Conservation (phyloP, 495 filamentous ascomycete genomes). For the Staphylotrichum longicolle region DNA sequence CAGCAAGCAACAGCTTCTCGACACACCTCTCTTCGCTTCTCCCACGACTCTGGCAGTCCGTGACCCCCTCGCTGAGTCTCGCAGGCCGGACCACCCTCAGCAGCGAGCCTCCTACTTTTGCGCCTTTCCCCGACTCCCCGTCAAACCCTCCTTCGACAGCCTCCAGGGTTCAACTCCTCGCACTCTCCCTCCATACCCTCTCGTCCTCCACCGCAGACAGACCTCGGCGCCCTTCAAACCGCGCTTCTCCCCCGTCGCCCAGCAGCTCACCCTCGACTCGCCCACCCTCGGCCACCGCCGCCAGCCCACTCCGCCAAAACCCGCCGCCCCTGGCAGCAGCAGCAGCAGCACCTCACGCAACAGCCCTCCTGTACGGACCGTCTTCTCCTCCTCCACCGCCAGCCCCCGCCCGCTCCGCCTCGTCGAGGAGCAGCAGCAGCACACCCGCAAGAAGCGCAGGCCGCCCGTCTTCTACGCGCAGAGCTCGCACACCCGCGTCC, state of each 20-base stretch:
- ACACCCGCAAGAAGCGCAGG: constrained; percentile 20
- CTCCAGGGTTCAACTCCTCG: constrained; percentile 10
- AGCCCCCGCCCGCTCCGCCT: constrained; percentile 32
- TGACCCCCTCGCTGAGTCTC: constrained; percentile 9
- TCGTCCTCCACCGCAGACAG: constrained; percentile 7
- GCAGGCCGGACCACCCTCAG: constrained; percentile 9
- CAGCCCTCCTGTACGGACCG: constrained; percentile 2
- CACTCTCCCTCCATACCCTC: constrained; percentile 12
- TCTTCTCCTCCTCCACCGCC: constrained; percentile 24
- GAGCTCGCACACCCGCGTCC: constrained; percentile 27
- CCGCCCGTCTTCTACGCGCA: constrained; percentile 33
- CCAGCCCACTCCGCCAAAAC: not conserved
- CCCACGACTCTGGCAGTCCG: constrained; percentile 31
- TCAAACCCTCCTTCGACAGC: constrained; percentile 13
- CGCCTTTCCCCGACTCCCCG: constrained; percentile 28
- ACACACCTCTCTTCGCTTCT: constrained; percentile 1
- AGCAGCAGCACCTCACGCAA: not conserved
- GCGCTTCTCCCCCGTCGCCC: constrained; percentile 19
- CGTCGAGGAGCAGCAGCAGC: constrained; percentile 22
- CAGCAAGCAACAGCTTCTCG: constrained; percentile 20
- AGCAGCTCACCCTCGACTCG: not conserved
- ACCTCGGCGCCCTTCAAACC: constrained; percentile 1
- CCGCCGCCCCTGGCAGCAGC: constrained; percentile 4
- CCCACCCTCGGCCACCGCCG: not conserved
- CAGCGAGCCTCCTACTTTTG: constrained; percentile 26